Evolutionary conservation across 2,329 filamentous ascomycete genomes (phyloP), one percentile per base, ranked within the genome.

Genomic region (Cercospora sp.): DNA sequence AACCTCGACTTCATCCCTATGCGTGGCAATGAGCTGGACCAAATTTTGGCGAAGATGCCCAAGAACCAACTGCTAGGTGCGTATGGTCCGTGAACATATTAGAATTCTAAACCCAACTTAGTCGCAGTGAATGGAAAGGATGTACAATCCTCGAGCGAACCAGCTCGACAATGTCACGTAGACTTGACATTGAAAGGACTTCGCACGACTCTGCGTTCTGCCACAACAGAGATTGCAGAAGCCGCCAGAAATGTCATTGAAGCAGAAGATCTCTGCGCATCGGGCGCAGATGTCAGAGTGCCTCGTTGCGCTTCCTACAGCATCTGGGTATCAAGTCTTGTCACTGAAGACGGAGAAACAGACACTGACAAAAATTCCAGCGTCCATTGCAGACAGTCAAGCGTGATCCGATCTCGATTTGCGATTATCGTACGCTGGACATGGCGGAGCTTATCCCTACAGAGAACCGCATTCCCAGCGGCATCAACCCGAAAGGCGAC

Each of bases 331-430:
- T 30, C 63, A 6, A 3, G 7, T 16, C 20, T 59, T 20, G 18
- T 30, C 48, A 65, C 12, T n/a, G 3, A 12, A 4, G n/a, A 18
- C n/a, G 18, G 3, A 33, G 30, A 7, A 13, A 6, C 12, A 23
- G 30, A 61, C 5, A 16, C 57, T 65, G 18, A 65, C 51, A 6
- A 12, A 16, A 8, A 3, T 10, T 26, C 33, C 36, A 69, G 69
- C 71, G 71, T 1, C 69, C 71, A 5, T 36, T 72, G 1, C 67
- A 71, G 20, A 67, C 67, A 3, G 68, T 72, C 60, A 69, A 67
- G 23, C 71, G 71, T 13, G 71, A 72, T 55, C 69, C 71, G 5
- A 68, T 72, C 23, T 66, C 71, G 2, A 59, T 71, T 2, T 66
- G 69, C 16, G 69, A 71, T 53, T 71, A 66, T 45, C 65, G 69